Evolutionary conservation across 73 alveolate genomes (phyloP).

Genomic region (Tetrahymena malaccensis): DNA sequence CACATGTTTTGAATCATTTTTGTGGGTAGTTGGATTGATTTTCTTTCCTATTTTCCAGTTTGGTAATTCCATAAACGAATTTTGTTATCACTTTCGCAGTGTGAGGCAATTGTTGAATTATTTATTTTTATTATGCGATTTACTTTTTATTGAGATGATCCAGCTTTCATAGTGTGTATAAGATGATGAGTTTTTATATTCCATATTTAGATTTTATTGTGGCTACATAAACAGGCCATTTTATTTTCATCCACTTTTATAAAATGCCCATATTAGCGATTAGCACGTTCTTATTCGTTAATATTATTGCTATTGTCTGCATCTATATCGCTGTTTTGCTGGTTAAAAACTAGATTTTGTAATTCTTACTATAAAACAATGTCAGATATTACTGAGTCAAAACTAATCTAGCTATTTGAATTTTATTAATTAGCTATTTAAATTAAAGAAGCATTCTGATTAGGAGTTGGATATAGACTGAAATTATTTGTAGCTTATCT

Average conservation of each 20-base stretch:
- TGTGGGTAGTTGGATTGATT: background rate
- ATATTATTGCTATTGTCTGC: background rate
- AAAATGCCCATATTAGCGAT: background rate
- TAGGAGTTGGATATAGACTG: background rate
- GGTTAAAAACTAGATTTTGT: background rate
- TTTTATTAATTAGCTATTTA: background rate
- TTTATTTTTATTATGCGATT: background rate
- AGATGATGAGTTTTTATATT: background rate
- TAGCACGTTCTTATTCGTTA: background rate
- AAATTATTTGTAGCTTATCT: background rate
- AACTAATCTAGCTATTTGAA: background rate
- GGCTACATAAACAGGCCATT: background rate
- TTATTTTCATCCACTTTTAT: background rate
- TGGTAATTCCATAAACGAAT: background rate
- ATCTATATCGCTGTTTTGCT: background rate
- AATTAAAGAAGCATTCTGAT: background rate
- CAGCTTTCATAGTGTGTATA: background rate
- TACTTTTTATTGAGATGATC: background rate
- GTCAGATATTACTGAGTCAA: background rate
- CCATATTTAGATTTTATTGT: background rate
- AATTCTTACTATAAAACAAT: background rate
- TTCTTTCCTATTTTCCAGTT: background rate
- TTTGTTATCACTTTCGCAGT: background rate
- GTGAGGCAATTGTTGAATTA: background rate
- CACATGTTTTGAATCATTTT: background rate